These are phyloP conservation scores for Kodamaea hsintzibuensis DNA, from an alignment of 805 yeast genomes.

Conservation along the genomic window DNA sequence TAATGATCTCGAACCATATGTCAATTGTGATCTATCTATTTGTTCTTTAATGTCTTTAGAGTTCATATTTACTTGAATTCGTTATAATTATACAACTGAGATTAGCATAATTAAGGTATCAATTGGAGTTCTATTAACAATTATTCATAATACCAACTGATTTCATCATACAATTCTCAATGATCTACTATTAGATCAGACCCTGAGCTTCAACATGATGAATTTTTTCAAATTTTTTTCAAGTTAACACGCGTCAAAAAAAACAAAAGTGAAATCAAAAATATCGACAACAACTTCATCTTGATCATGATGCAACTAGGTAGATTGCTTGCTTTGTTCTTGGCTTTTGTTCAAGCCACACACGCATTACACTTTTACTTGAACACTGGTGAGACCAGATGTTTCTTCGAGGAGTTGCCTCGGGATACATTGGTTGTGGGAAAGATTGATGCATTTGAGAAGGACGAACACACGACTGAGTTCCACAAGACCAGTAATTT, in stretches of 20 bases:
- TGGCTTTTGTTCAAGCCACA: constrained; percentile 14
- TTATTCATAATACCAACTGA: too few species aligned
- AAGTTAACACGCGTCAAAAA: constrained; percentile 9
- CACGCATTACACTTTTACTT: constrained; percentile 76
- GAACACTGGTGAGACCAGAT: constrained; percentile 70
- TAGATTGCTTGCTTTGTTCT: constrained; percentile 12
- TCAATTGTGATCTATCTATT: too few species aligned
- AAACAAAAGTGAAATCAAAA: constrained; percentile 2
- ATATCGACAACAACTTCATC: constrained; percentile 3
- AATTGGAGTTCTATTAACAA: too few species aligned
- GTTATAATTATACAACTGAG: too few species aligned
- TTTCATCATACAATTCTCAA: too few species aligned
- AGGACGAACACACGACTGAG: constrained; percentile 45
- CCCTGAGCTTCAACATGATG: neutral
- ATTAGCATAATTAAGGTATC: too few species aligned
- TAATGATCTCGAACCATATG: too few species aligned
- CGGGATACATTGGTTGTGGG: constrained; percentile 81
- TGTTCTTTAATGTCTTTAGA: too few species aligned
- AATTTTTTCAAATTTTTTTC: neutral
- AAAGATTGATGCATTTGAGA: constrained; percentile 66
- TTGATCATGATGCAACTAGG: constrained; percentile 9
- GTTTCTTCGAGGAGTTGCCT: constrained; percentile 82
- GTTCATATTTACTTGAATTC: too few species aligned
- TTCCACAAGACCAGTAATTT: constrained; percentile 57
- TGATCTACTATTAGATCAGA: constrained; percentile 14